These are phyloP conservation scores for Nakazawaea wyomingensis DNA, from an alignment of 805 yeast genomes.

Conservation along the genomic window DNA sequence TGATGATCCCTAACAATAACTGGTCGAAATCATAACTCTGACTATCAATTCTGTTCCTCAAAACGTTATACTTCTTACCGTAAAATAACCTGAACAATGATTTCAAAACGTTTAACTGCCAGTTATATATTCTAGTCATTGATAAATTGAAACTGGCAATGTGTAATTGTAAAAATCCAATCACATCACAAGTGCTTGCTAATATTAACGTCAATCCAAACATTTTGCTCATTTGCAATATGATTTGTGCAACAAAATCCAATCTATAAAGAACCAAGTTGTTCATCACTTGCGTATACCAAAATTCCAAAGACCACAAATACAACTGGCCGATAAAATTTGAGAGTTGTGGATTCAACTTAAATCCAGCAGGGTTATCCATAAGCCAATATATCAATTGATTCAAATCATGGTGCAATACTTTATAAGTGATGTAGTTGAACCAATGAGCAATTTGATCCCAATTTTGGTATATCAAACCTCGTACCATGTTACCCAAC, in stretches of 20 bases:
- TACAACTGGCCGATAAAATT: constrained; percentile 81
- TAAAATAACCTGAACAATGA: constrained; percentile 81
- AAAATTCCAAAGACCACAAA: constrained; percentile 75
- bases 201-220: constrained; percentile 68
- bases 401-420: constrained; percentile 33
- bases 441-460: constrained; percentile 19
- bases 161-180: constrained; percentile 63
- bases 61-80: constrained; percentile 81
- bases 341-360: constrained; percentile 82
- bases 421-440: constrained; percentile 20
- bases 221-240: constrained; percentile 15
- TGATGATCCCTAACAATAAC: constrained; percentile 77
- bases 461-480: constrained; percentile 37
- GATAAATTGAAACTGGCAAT: constrained; percentile 73
- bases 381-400: constrained; percentile 66
- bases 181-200: constrained; percentile 59
- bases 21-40: constrained; percentile 84
- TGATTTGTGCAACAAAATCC: not conserved
- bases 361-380: constrained; percentile 90
- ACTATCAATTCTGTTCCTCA: constrained; percentile 82
- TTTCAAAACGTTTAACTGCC: constrained; percentile 62
- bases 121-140: constrained; percentile 70
- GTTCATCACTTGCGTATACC: constrained; percentile 32
- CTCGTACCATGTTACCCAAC: constrained; percentile 60
- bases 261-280: constrained; percentile 14